Evolutionary conservation across 164 flowering plant genomes (phyloP).

Genomic region (Aristolochia contorta): DNA sequence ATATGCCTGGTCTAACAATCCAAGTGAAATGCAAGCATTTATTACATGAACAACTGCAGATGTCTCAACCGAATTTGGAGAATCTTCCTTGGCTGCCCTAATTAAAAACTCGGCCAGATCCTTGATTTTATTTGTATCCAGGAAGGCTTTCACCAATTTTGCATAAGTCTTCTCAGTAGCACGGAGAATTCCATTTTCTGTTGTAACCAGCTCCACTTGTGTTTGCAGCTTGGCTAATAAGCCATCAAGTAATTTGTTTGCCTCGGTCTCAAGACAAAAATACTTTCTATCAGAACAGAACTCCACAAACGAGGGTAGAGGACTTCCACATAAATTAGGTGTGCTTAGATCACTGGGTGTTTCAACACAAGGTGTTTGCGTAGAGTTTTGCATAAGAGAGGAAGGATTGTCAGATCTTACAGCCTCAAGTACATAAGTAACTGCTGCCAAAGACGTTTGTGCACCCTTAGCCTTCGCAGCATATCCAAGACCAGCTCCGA

Average conservation of each 20-base stretch:
- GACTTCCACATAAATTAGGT: conserved; percentile 7
- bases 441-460: conserved; percentile 49
- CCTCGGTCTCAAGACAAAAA: conserved; percentile 43
- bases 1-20: conserved; percentile 84
- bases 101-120: conserved; percentile 71
- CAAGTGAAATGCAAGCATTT: conserved; percentile 69
- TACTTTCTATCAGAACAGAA: conserved; percentile 46
- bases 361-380: conserved; percentile 2
- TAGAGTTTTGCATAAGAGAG: conserved; percentile 11
- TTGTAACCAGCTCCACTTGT: conserved; percentile 54
- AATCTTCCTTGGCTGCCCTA: conserved; percentile 64
- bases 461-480: conserved; percentile 77
- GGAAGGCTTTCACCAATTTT: conserved; percentile 67
- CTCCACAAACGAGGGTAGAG: conserved; percentile 35
- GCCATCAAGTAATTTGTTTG: conserved; percentile 35
- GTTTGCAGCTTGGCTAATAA: conserved; percentile 41
- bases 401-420: conserved; percentile 17
- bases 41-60: conserved; percentile 67
- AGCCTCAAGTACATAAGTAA: conserved; percentile 29
- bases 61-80: conserved; percentile 49
- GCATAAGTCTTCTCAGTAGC: conserved; percentile 75
- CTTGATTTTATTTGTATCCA: conserved; percentile 61
- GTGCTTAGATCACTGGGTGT: conserved; percentile 11
- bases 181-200: conserved; percentile 65
- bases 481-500: conserved; percentile 76